Conservation (phyloP, 2,329 filamentous ascomycete species). For the Leptosphaerulina australis region DNA sequence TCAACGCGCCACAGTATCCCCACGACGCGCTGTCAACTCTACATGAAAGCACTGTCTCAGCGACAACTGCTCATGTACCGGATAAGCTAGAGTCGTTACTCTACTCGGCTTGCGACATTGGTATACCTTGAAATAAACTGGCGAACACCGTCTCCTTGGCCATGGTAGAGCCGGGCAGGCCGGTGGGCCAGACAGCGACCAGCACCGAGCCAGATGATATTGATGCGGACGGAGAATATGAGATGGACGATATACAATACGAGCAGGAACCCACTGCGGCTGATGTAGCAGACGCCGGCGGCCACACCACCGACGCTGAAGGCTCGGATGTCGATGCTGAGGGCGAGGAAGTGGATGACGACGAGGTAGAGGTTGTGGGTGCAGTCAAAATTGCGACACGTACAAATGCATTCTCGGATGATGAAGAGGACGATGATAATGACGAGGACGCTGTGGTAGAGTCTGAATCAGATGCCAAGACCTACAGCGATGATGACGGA, state of each 20-base stretch:
- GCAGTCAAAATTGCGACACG: slow-evolving; percentile 50
- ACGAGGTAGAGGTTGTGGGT: slow-evolving; percentile 54
- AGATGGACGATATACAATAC: slow-evolving; percentile 47
- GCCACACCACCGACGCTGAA: slow-evolving; percentile 48
- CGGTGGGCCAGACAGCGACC: slow-evolving; percentile 44
- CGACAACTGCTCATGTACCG: slow-evolving; percentile 30
- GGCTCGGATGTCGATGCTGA: slow-evolving; percentile 53
- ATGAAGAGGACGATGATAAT: slow-evolving; percentile 50
- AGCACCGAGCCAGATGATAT: slow-evolving; percentile 44
- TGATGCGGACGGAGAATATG: slow-evolving; percentile 49
- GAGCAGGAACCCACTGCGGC: slow-evolving; percentile 31
- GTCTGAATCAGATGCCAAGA: slow-evolving; percentile 46
- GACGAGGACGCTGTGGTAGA: slow-evolving; percentile 50
- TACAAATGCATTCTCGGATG: slow-evolving; percentile 43
- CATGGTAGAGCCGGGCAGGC: slow-evolving; percentile 51
- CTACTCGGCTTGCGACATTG: slow-evolving; percentile 36
- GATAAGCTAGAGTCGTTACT: slow-evolving; percentile 30
- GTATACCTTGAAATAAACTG: slow-evolving; percentile 47
- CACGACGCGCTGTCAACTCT: slow-evolving; percentile 38
- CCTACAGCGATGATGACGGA: slow-evolving; percentile 48
- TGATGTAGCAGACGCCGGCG: slow-evolving; percentile 34
- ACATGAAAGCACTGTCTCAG: slow-evolving; percentile 35
- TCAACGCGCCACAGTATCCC: slow-evolving; percentile 35
- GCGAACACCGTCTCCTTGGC: slow-evolving; percentile 50
- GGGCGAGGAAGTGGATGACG: slow-evolving; percentile 57